Evolutionary conservation across 73 alveolate species (phyloP).

Genomic region (Urostyla sp.): DNA sequence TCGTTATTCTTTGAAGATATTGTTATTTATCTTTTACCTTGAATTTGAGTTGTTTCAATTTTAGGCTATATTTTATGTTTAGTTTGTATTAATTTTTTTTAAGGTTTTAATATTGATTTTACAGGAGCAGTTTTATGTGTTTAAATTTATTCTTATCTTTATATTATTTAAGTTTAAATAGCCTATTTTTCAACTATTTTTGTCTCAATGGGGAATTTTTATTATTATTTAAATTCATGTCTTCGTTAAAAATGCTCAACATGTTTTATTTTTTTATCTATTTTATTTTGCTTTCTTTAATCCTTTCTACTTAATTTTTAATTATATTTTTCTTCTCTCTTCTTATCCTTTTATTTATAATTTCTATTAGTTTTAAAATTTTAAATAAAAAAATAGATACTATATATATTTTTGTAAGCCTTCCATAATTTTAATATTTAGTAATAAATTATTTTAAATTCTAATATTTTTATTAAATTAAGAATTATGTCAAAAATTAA

Average conservation of each 20-base stretch:
- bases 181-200: neutral
- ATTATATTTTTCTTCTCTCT: too few species aligned
- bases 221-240: neutral
- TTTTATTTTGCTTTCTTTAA: conserved; percentile 15
- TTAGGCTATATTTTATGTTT: neutral
- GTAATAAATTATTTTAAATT: too few species aligned
- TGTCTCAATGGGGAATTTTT: neutral
- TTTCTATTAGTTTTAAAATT: too few species aligned
- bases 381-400: too few species aligned
- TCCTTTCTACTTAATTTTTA: conserved; percentile 30
- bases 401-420: too few species aligned
- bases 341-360: too few species aligned
- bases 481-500: too few species aligned
- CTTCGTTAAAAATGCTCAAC: conserved; percentile 21
- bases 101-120: neutral
- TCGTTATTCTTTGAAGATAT: conserved; percentile 3
- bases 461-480: too few species aligned
- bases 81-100: neutral
- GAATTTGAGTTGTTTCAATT: neutral
- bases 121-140: neutral
- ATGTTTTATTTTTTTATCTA: conserved; percentile 38
- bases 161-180: neutral
- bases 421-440: too few species aligned
- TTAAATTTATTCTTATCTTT: neutral
- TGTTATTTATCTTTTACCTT: neutral